phyloP scores from a whole-genome alignment of 2,329 filamentous ascomycete genomes.

The Paraconiothyrium brasiliense region DNA sequence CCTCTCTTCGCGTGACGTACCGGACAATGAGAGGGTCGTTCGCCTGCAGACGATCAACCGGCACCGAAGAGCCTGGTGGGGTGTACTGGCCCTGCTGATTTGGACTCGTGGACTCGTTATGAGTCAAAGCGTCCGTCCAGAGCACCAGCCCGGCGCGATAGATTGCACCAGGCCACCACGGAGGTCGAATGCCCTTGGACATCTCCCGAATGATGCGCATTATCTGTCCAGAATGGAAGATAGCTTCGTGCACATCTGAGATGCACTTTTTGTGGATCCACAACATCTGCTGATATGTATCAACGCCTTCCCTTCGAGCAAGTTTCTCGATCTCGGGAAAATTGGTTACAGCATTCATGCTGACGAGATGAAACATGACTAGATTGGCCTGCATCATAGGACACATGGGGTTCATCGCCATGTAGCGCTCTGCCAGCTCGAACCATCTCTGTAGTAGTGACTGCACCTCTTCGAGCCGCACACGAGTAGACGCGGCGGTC shows the following conservation, averaged over 20 bases:
- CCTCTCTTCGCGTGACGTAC: constrained; percentile 64
- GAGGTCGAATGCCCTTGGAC: constrained; percentile 67
- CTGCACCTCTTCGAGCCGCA: constrained; percentile 71
- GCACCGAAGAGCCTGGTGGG: constrained; percentile 52
- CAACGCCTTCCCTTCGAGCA: constrained; percentile 68
- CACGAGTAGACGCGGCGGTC: constrained; percentile 68
- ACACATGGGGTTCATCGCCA: constrained; percentile 66
- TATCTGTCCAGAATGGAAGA: constrained; percentile 75
- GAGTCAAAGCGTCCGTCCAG: constrained; percentile 64
- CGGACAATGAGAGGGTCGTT: constrained; percentile 62
- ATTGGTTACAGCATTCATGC: constrained; percentile 72
- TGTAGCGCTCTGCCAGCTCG: constrained; percentile 66
- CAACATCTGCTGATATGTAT: constrained; percentile 64
- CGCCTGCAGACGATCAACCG: constrained; percentile 60
- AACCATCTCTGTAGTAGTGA: constrained; percentile 73
- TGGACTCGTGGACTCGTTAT: constrained; percentile 55
- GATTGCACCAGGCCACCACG: constrained; percentile 76
- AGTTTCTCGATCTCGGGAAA: constrained; percentile 74
- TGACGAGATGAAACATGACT: constrained; percentile 75
- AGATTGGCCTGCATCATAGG: constrained; percentile 71
- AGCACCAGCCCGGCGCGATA: constrained; percentile 65
- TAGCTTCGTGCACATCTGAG: constrained; percentile 68
- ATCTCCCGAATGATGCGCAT: constrained; percentile 69
- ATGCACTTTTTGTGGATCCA: constrained; percentile 71
- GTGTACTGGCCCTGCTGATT: constrained; percentile 50